These are phyloP conservation scores for Malbranchea cinnamomea DNA, from an alignment of 2,329 filamentous ascomycete species.

Conservation along the genomic window DNA sequence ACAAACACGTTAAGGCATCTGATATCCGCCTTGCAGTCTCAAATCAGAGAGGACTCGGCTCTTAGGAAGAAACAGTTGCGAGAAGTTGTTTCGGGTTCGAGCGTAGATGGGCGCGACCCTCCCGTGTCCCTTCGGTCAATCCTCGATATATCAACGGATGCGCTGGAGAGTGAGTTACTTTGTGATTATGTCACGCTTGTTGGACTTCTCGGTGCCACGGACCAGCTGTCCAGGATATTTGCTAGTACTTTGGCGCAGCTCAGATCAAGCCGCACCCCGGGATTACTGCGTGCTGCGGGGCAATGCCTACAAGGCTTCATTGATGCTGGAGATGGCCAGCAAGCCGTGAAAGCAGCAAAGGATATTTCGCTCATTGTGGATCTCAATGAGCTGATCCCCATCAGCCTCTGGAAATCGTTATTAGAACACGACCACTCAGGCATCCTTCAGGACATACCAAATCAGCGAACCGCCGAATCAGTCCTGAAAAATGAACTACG, in stretches of 20 bases:
- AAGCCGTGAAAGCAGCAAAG: conserved; percentile 15
- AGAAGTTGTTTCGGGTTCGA: conserved; percentile 6
- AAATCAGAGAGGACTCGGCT: conserved; percentile 5
- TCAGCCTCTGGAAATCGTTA: conserved; percentile 6
- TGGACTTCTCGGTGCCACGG: conserved; percentile 12
- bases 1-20: conserved; percentile 14
- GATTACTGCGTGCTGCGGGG: conserved; percentile 12
- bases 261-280: neutral
- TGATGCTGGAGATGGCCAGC: conserved; percentile 11
- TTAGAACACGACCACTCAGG: conserved; percentile 11
- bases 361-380: conserved; percentile 12
- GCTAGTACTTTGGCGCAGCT: conserved; percentile 9
- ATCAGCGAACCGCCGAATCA: conserved; percentile 11
- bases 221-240: conserved; percentile 15
- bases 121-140: conserved; percentile 4
- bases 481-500: conserved; percentile 16
- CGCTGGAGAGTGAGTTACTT: conserved; percentile 3
- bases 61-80: conserved; percentile 5
- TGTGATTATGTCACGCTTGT: conserved; percentile 7
- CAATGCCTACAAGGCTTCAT: conserved; percentile 15
- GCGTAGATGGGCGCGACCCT: neutral
- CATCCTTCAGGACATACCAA: conserved; percentile 13
- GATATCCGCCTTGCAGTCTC: conserved; percentile 1
- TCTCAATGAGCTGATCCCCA: conserved; percentile 12
- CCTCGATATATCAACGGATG: conserved; percentile 4